Evolutionary conservation across 83 land plant genomes (phyloP).

Genomic region (Isoetes engelmannii): DNA sequence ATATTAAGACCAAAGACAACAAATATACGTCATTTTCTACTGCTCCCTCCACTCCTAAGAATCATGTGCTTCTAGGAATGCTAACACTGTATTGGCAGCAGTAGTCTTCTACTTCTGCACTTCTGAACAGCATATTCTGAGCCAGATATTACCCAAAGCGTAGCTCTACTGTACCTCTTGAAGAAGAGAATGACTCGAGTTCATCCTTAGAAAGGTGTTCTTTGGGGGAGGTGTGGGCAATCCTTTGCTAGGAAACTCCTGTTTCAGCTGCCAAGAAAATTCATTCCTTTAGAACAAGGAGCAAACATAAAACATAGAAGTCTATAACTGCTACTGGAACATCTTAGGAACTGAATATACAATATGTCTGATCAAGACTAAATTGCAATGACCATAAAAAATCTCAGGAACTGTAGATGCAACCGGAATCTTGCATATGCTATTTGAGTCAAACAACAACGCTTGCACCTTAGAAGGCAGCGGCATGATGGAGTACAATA

Average conservation of each 20-base stretch:
- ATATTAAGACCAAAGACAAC: background rate
- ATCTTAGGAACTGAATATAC: background rate
- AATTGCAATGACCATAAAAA: background rate
- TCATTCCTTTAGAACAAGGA: background rate
- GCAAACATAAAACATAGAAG: background rate
- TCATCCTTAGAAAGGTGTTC: slow-evolving; percentile 66
- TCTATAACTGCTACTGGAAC: background rate
- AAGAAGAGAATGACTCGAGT: slow-evolving; percentile 52
- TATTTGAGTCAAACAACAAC: background rate
- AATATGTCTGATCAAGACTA: background rate
- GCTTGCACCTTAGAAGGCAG: background rate
- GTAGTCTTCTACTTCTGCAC: no score
- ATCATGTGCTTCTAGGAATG: no score
- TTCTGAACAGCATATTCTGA: no score
- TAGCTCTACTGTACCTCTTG: slow-evolving; percentile 54
- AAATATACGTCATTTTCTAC: no score
- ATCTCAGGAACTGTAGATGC: background rate
- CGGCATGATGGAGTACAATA: background rate
- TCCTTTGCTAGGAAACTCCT: slow-evolving; percentile 61
- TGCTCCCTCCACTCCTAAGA: no score
- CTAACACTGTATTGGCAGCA: no score
- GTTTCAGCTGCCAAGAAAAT: slow-evolving; percentile 49
- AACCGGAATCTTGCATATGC: background rate
- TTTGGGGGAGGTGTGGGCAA: slow-evolving; percentile 86
- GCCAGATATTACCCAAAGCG: no score